Base-by-base conservation (phyloP, 306 rosid species). In the Morella rubra region DNA sequence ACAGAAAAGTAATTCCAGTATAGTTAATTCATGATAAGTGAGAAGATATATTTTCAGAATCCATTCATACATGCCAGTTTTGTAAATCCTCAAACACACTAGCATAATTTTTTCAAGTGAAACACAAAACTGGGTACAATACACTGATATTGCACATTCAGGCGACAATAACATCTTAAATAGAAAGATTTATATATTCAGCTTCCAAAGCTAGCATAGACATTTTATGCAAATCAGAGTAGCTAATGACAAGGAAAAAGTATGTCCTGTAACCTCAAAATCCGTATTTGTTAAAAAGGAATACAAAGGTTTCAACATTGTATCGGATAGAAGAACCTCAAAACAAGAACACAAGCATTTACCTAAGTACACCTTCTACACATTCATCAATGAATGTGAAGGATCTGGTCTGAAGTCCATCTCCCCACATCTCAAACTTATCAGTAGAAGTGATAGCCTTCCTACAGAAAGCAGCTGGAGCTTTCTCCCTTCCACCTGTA, bases 361-460 rank as follows among this genome's bases (percentile, higher is more conserved):
- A 91, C 99, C 99, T 82, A n/a, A 92, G 97, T 4, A 95, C 99
- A 46, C 99, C 99, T 85, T 95, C 99, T 55, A 95, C 99, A 82
- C 99, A 95, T 83, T 95, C 99, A 77, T 95, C 99, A 77, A 95
- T 95, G 83, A 92, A 95, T 81, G 99, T 95, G 87, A 95, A 95
- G 51, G 99, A 95, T 78, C 99, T 79, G 42, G 99, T 95, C 84
- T 95, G 99, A 50, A 86, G 85, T 76, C 99, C 99, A 86, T 95
- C 99, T 69, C 99, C 99, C 99, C 99, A 95, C 99, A 92, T 95
- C 91, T 95, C 99, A 84, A 95, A 95, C 76, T 83, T 91, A 56
- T 90, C 96, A 3, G 86, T 79, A 59, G 99, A 82, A 68, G 97
- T 95, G 56, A 87, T 66, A 1, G 97, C 64, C 89, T 95, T 95